Conservation (phyloP, 2,329 filamentous ascomycete genomes). For the Tolypocladium pustulatum region DNA sequence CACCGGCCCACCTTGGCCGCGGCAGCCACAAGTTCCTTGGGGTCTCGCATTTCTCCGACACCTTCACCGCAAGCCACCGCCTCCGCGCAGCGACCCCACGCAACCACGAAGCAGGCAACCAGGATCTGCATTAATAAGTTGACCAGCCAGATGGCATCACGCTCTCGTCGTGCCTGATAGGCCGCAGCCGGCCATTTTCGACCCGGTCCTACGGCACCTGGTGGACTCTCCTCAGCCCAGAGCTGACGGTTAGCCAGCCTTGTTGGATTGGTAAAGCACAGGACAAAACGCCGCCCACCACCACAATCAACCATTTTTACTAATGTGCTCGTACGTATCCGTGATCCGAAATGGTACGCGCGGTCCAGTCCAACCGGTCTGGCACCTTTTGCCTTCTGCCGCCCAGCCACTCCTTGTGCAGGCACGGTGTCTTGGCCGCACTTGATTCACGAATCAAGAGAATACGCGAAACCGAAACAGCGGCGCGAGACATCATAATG, state of each 20-base stretch:
- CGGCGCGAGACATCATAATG: too few relatives aligned
- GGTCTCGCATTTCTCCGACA: neutral
- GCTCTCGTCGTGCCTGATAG: neutral
- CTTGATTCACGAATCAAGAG: neutral
- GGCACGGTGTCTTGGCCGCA: neutral
- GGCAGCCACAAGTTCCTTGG: neutral
- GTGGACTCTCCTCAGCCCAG: too few relatives aligned
- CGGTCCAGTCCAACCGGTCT: neutral
- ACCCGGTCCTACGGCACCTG: neutral
- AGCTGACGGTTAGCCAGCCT: neutral
- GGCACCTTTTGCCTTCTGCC: neutral
- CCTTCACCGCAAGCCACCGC: neutral
- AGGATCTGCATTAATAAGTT: too few relatives aligned
- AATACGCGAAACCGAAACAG: too few relatives aligned
- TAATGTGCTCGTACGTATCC: too few relatives aligned
- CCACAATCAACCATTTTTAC: too few relatives aligned
- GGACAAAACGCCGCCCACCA: neutral
- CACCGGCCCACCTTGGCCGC: neutral
- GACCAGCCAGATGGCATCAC: neutral
- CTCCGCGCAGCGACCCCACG: neutral
- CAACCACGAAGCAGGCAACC: neutral
- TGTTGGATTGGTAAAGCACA: neutral
- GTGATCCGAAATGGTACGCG: neutral
- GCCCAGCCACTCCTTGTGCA: neutral
- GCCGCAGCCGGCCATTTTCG: neutral